Conservation (phyloP, 2,329 filamentous ascomycete genomes). For the Thielaviopsis ethacetica region DNA sequence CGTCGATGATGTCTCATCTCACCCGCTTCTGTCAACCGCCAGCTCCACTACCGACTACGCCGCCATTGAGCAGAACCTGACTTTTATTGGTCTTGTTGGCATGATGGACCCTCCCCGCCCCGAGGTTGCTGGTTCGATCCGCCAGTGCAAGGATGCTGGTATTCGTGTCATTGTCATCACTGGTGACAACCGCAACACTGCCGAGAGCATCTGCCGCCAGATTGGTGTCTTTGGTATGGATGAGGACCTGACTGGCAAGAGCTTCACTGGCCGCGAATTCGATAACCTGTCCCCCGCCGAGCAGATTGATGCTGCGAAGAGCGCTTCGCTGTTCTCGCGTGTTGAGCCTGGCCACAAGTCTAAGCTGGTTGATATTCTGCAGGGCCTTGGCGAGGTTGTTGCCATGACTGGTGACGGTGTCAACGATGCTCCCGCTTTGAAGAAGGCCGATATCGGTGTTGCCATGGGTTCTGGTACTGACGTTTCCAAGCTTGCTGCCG, state of each 20-base stretch:
- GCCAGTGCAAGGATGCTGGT: constrained; percentile 78
- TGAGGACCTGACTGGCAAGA: constrained; percentile 80
- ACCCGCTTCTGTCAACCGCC: constrained; percentile 55
- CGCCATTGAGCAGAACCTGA: constrained; percentile 84
- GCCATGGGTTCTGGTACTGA: constrained; percentile 98
- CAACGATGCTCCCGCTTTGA: constrained; percentile 92
- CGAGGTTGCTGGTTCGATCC: constrained; percentile 74
- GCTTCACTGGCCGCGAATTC: constrained; percentile 88
- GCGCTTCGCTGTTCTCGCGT: constrained; percentile 82
- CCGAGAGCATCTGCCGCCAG: constrained; percentile 91
- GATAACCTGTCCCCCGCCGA: constrained; percentile 65
- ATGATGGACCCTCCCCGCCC: constrained; percentile 95
- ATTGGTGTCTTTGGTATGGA: constrained; percentile 78
- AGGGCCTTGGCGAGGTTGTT: constrained; percentile 83
- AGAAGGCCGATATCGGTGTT: constrained; percentile 97
- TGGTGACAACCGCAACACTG: constrained; percentile 93
- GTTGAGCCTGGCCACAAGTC: constrained; percentile 95
- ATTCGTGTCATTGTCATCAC: constrained; percentile 97
- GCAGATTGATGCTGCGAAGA: constrained; percentile 69
- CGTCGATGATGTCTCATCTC: constrained; percentile 56
- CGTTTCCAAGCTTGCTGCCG: constrained; percentile 86
- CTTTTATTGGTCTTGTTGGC: constrained; percentile 77
- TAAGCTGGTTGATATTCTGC: constrained; percentile 91
- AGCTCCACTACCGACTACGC: constrained; percentile 73
- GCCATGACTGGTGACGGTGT: constrained; percentile 99